A percentile compares a stretch with the other conserved stretches of the same genome.
These are phyloP conservation scores for Fusarium sp. DNA, from an alignment of 2,329 filamentous ascomycete genomes.

Conservation along the genomic window DNA sequence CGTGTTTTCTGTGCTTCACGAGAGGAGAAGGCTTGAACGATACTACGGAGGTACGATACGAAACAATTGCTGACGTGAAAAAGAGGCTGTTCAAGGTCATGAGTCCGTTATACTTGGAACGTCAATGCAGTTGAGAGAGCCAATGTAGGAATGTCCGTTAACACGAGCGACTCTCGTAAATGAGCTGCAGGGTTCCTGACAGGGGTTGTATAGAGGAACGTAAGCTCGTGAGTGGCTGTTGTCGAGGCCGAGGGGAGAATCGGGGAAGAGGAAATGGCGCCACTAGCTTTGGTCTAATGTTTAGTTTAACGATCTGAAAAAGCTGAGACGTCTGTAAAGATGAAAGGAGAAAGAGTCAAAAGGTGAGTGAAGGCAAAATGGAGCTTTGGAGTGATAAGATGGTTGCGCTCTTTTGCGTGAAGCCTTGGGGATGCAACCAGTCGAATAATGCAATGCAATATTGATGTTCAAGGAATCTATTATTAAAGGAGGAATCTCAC, in stretches of 20 bases:
- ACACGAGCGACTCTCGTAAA: slow-evolving; percentile 38
- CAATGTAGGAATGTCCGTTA: slow-evolving; percentile 18
- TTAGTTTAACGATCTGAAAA: slow-evolving; percentile 9
- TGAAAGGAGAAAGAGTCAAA: neutral
- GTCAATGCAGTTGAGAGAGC: slow-evolving; percentile 5
- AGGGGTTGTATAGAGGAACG: slow-evolving; percentile 28
- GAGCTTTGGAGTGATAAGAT: neutral
- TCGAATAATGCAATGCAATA: neutral
- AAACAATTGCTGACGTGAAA: neutral
- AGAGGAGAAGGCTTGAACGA: neutral
- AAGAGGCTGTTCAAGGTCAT: slow-evolving; percentile 1
- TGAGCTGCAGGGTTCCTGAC: slow-evolving; percentile 29
- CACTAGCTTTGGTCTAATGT: slow-evolving; percentile 13
- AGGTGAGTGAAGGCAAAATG: neutral
- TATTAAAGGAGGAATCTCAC: neutral
- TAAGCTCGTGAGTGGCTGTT: slow-evolving; percentile 27
- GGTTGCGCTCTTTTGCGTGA: neutral
- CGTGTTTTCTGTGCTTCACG: slow-evolving; percentile 11
- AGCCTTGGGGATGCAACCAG: neutral
- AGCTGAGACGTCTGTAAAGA: slow-evolving; percentile 15
- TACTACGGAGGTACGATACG: neutral
- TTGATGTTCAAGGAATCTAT: too few species aligned
- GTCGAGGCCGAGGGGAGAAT: slow-evolving; percentile 3
- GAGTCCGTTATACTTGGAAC: slow-evolving; percentile 7
- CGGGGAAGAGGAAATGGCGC: slow-evolving; percentile 19